A percentile compares a stretch with the other conserved stretches of the same genome.
These are phyloP conservation scores for Monilinia laxa DNA, from an alignment of 2,329 filamentous ascomycete species.

Conservation along the genomic window DNA sequence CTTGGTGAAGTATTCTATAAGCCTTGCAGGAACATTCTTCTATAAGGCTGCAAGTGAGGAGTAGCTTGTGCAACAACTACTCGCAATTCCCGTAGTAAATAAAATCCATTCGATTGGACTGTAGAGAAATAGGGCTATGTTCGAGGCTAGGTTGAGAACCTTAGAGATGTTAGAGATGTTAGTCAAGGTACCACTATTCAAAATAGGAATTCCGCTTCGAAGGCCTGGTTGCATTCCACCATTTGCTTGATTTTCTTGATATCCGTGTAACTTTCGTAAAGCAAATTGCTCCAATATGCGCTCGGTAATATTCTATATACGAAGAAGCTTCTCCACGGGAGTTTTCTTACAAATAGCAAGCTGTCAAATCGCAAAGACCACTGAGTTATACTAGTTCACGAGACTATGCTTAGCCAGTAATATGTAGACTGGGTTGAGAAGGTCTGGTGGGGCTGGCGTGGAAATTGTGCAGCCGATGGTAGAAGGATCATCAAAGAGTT, in stretches of 20 bases:
- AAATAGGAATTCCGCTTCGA: neutral
- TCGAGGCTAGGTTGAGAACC: neutral
- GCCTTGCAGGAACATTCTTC: neutral
- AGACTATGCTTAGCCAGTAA: neutral
- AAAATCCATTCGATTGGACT: neutral
- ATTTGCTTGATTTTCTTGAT: neutral
- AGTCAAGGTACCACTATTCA: neutral
- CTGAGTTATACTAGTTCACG: neutral
- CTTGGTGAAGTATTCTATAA: neutral
- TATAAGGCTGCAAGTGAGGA: neutral
- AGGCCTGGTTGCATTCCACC: neutral
- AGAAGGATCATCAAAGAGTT: neutral
- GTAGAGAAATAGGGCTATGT: neutral
- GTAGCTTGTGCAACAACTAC: neutral
- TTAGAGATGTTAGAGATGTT: neutral
- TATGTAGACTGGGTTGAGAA: neutral
- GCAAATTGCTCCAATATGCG: neutral
- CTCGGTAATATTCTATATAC: no score
- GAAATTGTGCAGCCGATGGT: neutral
- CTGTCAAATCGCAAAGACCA: neutral
- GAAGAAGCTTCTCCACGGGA: neutral
- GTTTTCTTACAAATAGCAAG: neutral
- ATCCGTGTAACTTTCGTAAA: neutral
- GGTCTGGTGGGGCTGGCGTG: neutral
- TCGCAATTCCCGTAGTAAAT: neutral